Conservation (phyloP, 108 stramenopile species). For the Skeletonema potamos region DNA sequence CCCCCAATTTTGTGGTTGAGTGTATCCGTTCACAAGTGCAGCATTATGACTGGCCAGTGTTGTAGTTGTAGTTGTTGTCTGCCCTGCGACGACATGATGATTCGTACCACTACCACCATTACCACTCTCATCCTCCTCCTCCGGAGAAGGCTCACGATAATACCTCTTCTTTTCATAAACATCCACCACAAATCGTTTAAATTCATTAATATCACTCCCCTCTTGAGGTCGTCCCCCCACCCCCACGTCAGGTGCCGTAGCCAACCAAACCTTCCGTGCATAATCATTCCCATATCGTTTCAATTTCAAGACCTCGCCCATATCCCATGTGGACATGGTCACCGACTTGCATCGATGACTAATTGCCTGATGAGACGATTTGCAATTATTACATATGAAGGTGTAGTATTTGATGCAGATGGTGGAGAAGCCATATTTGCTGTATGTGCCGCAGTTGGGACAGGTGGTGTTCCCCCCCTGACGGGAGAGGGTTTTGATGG, state of each 20-base stretch:
- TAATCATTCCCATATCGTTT: constrained; percentile 73
- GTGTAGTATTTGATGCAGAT: constrained; percentile 92
- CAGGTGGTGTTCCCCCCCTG: constrained; percentile 65
- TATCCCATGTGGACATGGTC: constrained; percentile 87
- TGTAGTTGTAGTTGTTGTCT: background rate
- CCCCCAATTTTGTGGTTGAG: constrained; percentile 1
- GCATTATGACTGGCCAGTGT: constrained; percentile 14
- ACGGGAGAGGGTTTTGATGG: constrained; percentile 69
- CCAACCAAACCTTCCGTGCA: constrained; percentile 76
- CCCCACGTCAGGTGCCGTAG: constrained; percentile 75
- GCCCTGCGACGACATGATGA: background rate
- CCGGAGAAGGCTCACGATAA: constrained; percentile 47
- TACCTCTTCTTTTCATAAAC: constrained; percentile 78
- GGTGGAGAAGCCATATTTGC: constrained; percentile 82
- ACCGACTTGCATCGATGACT: constrained; percentile 91
- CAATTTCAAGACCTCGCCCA: constrained; percentile 68
- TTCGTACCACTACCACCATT: background rate
- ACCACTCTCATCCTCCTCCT: background rate
- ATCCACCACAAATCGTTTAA: constrained; percentile 81
- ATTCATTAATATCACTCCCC: constrained; percentile 70
- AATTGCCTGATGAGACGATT: constrained; percentile 88
- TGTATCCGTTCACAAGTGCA: constrained; percentile 17
- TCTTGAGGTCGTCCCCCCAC: constrained; percentile 66
- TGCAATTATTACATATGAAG: constrained; percentile 94
- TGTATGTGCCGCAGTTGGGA: constrained; percentile 83